A percentile compares a stretch with the other conserved stretches of the same genome.
Evolutionary conservation across 345 rosid genomes (phyloP).

Genomic region (Adansonia digitata): DNA sequence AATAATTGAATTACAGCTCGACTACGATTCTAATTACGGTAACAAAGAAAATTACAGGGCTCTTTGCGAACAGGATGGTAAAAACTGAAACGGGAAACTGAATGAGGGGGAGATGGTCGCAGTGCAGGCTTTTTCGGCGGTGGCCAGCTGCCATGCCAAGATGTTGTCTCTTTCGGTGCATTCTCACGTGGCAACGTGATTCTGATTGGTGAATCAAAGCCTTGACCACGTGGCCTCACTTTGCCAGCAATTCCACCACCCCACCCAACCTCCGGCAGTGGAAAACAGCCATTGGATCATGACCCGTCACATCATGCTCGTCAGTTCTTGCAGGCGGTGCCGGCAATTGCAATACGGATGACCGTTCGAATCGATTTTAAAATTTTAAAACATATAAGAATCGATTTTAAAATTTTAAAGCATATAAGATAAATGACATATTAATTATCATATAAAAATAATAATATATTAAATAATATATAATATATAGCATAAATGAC

Average conservation of each 20-base stretch:
- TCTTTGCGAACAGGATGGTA: neutral
- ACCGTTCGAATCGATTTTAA: too few relatives aligned
- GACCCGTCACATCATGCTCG: conserved; percentile 41
- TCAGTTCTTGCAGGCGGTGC: conserved; percentile 34
- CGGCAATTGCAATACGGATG: too few relatives aligned
- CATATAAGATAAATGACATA: too few relatives aligned
- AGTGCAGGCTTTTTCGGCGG: conserved; percentile 32
- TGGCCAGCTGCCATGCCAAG: conserved; percentile 18
- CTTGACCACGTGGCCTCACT: conserved; percentile 31
- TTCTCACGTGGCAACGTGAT: conserved; percentile 31
- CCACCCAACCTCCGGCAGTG: too few relatives aligned
- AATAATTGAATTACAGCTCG: too few relatives aligned
- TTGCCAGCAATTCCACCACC: conserved; percentile 12
- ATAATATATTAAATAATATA: too few relatives aligned
- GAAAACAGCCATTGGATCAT: conserved; percentile 34
- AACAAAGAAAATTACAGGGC: too few relatives aligned
- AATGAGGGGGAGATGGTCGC: neutral
- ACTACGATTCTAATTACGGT: too few relatives aligned
- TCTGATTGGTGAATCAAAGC: conserved; percentile 29
- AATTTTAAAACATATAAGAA: too few relatives aligned
- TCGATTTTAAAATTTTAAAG: too few relatives aligned
- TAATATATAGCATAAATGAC: too few relatives aligned
- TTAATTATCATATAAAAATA: too few relatives aligned
- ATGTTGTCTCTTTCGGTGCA: conserved; percentile 15
- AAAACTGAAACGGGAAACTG: neutral